Evolutionary conservation across 768 basidiomycete genomes (phyloP).

Genomic region (Russula compacta): DNA sequence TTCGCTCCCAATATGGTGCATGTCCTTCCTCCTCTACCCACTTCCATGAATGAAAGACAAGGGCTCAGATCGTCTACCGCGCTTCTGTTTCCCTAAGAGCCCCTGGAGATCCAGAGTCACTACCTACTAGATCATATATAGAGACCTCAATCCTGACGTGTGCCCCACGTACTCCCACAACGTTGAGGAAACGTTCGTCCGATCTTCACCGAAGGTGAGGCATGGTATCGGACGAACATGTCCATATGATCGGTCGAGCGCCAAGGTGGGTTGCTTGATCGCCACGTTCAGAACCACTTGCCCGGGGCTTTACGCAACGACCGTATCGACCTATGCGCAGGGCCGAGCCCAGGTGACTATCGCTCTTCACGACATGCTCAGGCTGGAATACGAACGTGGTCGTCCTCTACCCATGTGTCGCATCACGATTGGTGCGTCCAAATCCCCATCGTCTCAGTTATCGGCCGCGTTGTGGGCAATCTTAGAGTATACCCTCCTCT

Average conservation of each 20-base stretch:
- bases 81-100: background rate
- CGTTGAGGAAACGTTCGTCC: conserved; percentile 1
- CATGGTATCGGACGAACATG: background rate
- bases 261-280: background rate
- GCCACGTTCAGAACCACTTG: background rate
- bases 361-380: background rate
- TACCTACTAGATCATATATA: background rate
- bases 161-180: background rate
- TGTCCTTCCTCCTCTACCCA: conserved; percentile 1
- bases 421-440: background rate
- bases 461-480: background rate
- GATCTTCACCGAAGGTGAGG: conserved; percentile 1
- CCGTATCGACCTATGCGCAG: background rate
- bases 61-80: background rate
- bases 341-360: background rate
- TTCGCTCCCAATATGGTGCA: conserved; percentile 9
- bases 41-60: background rate
- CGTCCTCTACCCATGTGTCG: background rate
- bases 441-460: background rate
- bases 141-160: background rate
- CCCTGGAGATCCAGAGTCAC: background rate
- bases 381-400: background rate
- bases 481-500: background rate
- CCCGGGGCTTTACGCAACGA: background rate
- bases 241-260: background rate